A percentile compares a stretch with the other conserved stretches of the same genome.
Conservation (phyloP, 192 early-diverging fungal genomes). For the Funneliformis geosporum region DNA sequence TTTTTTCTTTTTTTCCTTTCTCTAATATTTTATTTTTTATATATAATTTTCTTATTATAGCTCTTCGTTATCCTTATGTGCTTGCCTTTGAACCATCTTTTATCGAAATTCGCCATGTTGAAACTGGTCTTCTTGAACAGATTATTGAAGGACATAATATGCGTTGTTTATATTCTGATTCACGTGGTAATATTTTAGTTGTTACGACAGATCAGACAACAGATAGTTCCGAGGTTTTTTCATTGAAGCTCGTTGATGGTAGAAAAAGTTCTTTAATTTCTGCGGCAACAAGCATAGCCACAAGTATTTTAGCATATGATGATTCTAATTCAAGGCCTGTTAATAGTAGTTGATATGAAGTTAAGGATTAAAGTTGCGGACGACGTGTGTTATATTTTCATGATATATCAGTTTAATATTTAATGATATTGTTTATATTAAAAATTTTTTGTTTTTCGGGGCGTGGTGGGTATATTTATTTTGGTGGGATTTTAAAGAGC, state of each 20-base stretch:
- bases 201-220: conserved; percentile 20
- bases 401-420: too few species aligned
- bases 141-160: conserved; percentile 52
- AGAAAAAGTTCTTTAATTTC: conserved; percentile 5
- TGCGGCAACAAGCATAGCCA: conserved; percentile 16
- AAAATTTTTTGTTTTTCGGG: too few species aligned
- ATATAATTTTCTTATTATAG: conserved; percentile 22
- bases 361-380: neutral
- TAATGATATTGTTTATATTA: too few species aligned
- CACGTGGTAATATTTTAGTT: conserved; percentile 24
- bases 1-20: neutral
- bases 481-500: neutral
- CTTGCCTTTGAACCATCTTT: conserved; percentile 89
- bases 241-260: conserved; percentile 20
- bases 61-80: conserved; percentile 80
- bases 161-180: conserved; percentile 27
- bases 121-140: conserved; percentile 70
- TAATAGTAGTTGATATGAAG: neutral
- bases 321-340: neutral
- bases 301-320: neutral
- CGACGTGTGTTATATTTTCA: too few species aligned
- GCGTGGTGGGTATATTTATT: too few species aligned
- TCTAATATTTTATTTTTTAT: neutral
- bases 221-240: conserved; percentile 30
- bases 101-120: conserved; percentile 85